A percentile compares a stretch with the other conserved stretches of the same genome.
Evolutionary conservation across 306 rosid genomes (phyloP).

Genomic region (Vigna mungo): DNA sequence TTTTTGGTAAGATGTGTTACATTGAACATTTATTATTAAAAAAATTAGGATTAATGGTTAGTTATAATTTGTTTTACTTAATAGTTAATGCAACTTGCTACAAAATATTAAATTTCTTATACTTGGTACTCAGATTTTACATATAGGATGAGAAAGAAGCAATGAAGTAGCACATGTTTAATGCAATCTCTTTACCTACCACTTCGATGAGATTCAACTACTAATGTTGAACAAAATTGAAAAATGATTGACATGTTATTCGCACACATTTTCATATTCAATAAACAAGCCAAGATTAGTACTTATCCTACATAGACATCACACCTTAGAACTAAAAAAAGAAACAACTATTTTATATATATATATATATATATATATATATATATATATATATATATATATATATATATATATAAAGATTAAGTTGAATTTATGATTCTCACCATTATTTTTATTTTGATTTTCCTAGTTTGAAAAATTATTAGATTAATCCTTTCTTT

Average conservation of each 20-base stretch:
- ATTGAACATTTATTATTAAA: too few relatives aligned
- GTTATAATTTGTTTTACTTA: too few relatives aligned
- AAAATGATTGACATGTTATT: constrained; percentile 25
- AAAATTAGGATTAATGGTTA: too few relatives aligned
- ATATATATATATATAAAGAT: too few relatives aligned
- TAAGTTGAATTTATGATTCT: too few relatives aligned
- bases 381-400: too few relatives aligned
- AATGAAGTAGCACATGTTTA: constrained; percentile 8
- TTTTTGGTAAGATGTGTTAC: background rate
- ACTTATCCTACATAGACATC: constrained; percentile 22
- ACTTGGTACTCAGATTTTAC: constrained; percentile 7
- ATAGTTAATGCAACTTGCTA: too few relatives aligned
- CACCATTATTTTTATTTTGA: too few relatives aligned
- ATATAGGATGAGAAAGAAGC: background rate
- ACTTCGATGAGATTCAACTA: background rate
- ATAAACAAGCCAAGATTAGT: constrained; percentile 18
- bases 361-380: too few relatives aligned
- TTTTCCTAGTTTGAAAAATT: too few relatives aligned
- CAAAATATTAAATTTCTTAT: background rate
- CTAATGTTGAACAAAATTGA: constrained; percentile 11
- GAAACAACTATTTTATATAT: background rate
- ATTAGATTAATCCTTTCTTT: too few relatives aligned
- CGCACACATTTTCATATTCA: constrained; percentile 5
- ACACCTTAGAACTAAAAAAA: constrained; percentile 20
- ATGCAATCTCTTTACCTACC: constrained; percentile 15